phyloP scores from a whole-genome alignment of 192 early-diverging fungal species.

The Gamsiella multidivaricata region DNA sequence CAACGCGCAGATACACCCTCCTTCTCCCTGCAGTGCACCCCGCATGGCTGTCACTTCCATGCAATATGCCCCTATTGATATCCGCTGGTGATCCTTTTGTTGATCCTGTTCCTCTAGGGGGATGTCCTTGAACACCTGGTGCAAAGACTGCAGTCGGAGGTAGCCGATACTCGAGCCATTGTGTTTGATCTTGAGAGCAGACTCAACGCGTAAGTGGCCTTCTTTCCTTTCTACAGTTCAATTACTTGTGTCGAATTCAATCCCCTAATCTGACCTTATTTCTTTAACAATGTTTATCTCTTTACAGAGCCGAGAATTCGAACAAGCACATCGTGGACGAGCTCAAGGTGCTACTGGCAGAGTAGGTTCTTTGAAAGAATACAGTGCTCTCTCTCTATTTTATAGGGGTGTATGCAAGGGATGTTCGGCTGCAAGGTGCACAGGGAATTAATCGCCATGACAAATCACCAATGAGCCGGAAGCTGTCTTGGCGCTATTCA shows the following conservation, averaged over 20 bases:
- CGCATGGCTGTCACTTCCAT: too few relatives aligned
- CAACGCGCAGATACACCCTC: background rate
- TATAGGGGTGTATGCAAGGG: too few relatives aligned
- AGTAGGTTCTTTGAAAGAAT: slow-evolving; percentile 46
- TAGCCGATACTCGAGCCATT: slow-evolving; percentile 44
- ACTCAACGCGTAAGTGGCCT: slow-evolving; percentile 35
- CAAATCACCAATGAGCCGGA: slow-evolving; percentile 4
- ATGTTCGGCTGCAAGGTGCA: too few relatives aligned
- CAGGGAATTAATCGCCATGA: slow-evolving; percentile 1
- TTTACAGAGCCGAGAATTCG: slow-evolving; percentile 35
- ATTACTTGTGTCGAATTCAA: too few relatives aligned
- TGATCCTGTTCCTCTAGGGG: slow-evolving; percentile 7
- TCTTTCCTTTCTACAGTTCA: too few relatives aligned
- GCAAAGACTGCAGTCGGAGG: slow-evolving; percentile 41
- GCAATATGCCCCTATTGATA: background rate
- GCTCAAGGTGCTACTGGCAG: slow-evolving; percentile 38
- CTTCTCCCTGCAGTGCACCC: too few relatives aligned
- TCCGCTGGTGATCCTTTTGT: background rate
- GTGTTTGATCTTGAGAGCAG: slow-evolving; percentile 44
- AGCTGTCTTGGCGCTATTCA: background rate
- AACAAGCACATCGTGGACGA: slow-evolving; percentile 53
- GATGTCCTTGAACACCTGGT: slow-evolving; percentile 40
- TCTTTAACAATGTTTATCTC: background rate
- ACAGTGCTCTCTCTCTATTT: background rate
- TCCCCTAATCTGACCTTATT: too few relatives aligned